Base-by-base conservation (phyloP, 495 filamentous ascomycete species). In the Annulohypoxylon maeteangense region DNA sequence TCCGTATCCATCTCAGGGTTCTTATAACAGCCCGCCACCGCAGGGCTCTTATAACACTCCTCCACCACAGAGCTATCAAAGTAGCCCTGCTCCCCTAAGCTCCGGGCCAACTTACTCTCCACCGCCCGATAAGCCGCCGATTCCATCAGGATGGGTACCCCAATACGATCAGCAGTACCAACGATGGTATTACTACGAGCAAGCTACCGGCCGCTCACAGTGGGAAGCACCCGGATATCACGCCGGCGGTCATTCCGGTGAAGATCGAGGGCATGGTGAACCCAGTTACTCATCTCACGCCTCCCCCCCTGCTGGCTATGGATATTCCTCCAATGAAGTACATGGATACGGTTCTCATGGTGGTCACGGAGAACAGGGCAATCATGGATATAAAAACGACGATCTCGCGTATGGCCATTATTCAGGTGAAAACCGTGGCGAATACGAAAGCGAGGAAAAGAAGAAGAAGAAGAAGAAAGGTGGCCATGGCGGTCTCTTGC, bases 111-210 rank as follows among this genome's bases (percentile, higher is more conserved):
- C 59, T 6, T 80, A 87, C 57, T 65, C 77, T 12, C 81, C 81
- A 6, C 79, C 82, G 7, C 57, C 81, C 1, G 82, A 83, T 71
- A 83, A 80, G 44, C 86, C 87, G 7, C 84, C 86, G 16, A 80
- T 89, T 22, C 87, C 88, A 1, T 58, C 76, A 0, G 89, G 88
- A 66, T 91, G 90, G 90, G 72, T 79, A 50, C 83, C 88, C 18
- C 82, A 82, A 63, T 91, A 85, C 84, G 88, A 91, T 60, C 81
- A 83, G 42, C 80, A 78, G 42, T 75, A 79, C 45, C 84, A 88
- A 58, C 86, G 86, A 59, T 90, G 86, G 76, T 88, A 86, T 79
- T 91, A 85, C 72, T 80, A 87, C 44, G 87, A 90, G 62, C 79
- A 86, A 42, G 76, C 84, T 34, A 89, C 85, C 8, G 88, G 87